Conservation (phyloP, 2,329 filamentous ascomycete species). For the Ceratocystis papillata region DNA sequence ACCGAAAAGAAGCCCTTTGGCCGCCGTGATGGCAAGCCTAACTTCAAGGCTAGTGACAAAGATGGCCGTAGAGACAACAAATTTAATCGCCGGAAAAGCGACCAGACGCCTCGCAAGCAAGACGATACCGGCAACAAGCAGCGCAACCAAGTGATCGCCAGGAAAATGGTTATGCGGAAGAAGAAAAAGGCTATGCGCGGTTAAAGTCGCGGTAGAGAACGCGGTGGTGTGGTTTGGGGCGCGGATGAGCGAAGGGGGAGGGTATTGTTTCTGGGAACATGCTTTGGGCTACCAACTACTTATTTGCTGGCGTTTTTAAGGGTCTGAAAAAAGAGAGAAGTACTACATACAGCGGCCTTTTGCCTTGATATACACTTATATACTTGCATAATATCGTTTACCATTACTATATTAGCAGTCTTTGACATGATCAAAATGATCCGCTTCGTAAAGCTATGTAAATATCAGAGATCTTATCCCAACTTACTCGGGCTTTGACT, state of each 20-base stretch:
- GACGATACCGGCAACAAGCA: slow-evolving; percentile 30
- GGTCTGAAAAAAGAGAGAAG: slow-evolving; percentile 25
- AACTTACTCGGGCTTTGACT: no score
- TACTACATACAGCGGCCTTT: slow-evolving; percentile 19
- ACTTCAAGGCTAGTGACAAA: slow-evolving; percentile 6
- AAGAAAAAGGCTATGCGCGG: slow-evolving; percentile 22
- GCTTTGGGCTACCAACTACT: neutral
- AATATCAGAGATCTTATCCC: neutral
- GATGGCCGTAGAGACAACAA: slow-evolving; percentile 24
- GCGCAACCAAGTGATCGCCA: slow-evolving; percentile 22
- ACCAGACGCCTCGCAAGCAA: slow-evolving; percentile 31
- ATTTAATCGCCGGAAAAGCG: slow-evolving; percentile 20
- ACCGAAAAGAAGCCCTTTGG: slow-evolving; percentile 14
- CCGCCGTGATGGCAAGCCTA: slow-evolving; percentile 7
- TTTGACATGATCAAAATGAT: neutral
- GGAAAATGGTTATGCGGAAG: slow-evolving; percentile 24
- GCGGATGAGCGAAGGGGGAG: neutral
- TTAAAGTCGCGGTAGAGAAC: neutral
- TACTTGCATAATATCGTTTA: neutral
- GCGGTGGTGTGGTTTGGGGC: neutral
- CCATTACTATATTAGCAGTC: neutral
- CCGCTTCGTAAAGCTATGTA: neutral
- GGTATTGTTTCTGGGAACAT: slow-evolving; percentile 9
- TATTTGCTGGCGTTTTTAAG: slow-evolving; percentile 24
- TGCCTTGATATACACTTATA: slow-evolving; percentile 17